Evolutionary conservation across 805 yeast genomes (phyloP), one percentile per base, ranked within the genome.

Genomic region (Zygosaccharomyces bailii): DNA sequence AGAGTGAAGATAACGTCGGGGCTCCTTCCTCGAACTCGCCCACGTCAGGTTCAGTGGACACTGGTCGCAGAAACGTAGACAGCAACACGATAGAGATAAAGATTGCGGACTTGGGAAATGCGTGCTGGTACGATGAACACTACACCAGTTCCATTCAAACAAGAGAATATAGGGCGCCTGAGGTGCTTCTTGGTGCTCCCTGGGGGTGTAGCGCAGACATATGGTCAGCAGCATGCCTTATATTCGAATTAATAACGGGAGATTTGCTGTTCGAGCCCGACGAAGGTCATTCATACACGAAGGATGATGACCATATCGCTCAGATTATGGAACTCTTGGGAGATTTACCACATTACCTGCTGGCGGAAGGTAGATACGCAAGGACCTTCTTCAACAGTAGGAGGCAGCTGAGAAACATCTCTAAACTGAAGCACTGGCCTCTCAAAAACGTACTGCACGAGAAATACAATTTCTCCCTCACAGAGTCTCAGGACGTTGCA

Each of bases 191-290:
- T 14, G 93, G 95, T 0, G 77, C 85, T 7, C 73, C 78, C 24
- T 93, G 99, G 99, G 99, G 99, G 1, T 89, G 96, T 42, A 81
- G 91, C 43, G 83, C 95, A 1, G 99, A 93, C 66, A 76, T 91
- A 38, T 93, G 99, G 99, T 86, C 96, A n/a, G 72, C 86, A 56
- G 97, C 95, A 0, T 90, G 98, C 67, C 68, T 93, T 57, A 72
- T 86, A 1, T 93, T 93, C 67, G 99, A 93, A 68, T 72, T 93
- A 18, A 66, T 91, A 34, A 91, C 99, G 0, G 98, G 98, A 2
- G 98, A 91, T 65, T 90, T 90, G 58, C 66, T 93, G 39, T 93
- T 91, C 64, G 97, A 91, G 63, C 99, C 99, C 0, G 67, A 64
- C 34, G 79, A 79, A 49, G 89, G 90, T 1, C 78, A 76, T 44